Evolutionary conservation across 1,284 basidiomycete species (phyloP), one percentile per base, ranked within the genome.

Genomic region (Exobasidium cylindrosporum): DNA sequence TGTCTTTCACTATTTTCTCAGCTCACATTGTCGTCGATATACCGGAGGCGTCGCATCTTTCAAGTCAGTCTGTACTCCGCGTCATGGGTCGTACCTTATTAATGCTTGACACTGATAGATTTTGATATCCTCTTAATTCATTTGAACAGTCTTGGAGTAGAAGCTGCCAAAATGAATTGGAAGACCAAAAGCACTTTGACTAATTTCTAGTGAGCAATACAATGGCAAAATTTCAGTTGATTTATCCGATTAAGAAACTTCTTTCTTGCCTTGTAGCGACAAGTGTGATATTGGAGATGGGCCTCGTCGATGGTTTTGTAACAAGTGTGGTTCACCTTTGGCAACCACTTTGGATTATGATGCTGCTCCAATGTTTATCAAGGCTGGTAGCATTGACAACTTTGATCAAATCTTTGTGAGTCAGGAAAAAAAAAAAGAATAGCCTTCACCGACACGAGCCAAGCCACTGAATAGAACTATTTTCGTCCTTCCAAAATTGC

Each of bases 271-370:
- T n/a, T 17, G 47, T 28, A 54, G 52, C 29, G 52, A 54, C 52
- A 54, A 54, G 52, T 26, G 52, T 28, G 52, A 54, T 28, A 54
- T 26, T 26, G 52, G 52, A 26, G 52, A 54, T 21, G 52, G 52
- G 10, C 52, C 52, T 26, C 52, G 52, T 7, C 52, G 52, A 4
- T 54, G 52, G 52, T 54, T 54, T 28, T 54, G 52, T 28, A 54
- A 31, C 52, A 54, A 54, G 52, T 54, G 52, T 40, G 52, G 52
- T 4, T 14, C 13, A 4, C 52, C 52, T 21, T 28, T 54, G 21
- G 52, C 52, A n/a, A 54, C 52, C 11, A 54, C 52, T 4, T 28
- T 54, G 4, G 52, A 54, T 10, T 54, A 54, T 31, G 52, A 54
- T 31, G 29, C 52, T 4, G 28, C 13, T 29, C 52, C 52, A 29